Base-by-base conservation (phyloP, 2,329 filamentous ascomycete species). In the Colletotrichum sp. region DNA sequence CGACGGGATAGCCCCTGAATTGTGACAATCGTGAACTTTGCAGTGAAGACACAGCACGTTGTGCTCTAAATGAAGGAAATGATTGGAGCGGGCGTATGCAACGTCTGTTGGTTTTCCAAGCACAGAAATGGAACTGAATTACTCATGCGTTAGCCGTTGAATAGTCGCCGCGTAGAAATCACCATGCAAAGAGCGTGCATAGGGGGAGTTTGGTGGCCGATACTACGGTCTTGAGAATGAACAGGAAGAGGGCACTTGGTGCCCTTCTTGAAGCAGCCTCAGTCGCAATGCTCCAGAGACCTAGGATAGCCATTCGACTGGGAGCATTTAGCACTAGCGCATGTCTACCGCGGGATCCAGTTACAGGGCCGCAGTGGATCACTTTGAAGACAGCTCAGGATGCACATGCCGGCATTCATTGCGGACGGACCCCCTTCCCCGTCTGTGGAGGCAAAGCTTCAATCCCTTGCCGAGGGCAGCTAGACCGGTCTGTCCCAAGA, bases 71-170 rank as follows among this genome's bases (percentile, higher is more conserved):
- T n/a, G 9, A 44, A 0, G 39, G 5, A 0, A 44, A 44, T 44
- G 39, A 44, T 44, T n/a, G 18, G 39, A 44, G 39, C 5, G 39
- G 39, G 18, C 18, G 39, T 18, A 44, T 18, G 39, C 39, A n/a
- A 44, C 0, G 16, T 2, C 39, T 44, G 18, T 8, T 44, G 8
- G 0, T 44, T 0, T 1, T 0, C 8, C 8, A 10, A 6, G 0
- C 39, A 0, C 18, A 10, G 39, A n/a, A 44, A 44, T 44, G 16
- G 5, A 44, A 5, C 36, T n/a, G 39, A 0, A 18, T 10, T 9
- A 0, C 3, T n/a, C 9, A 6, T 5, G 16, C 18, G 39, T 1
- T 18, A 16, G 16, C 8, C 0, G 39, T 18, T 44, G 39, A n/a
- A 44, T 0, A 10, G 8, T 0, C 39, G 16, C 5, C 18, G 39